Conservation (phyloP, 768 basidiomycete genomes). For the Rubroboletus satanas region DNA sequence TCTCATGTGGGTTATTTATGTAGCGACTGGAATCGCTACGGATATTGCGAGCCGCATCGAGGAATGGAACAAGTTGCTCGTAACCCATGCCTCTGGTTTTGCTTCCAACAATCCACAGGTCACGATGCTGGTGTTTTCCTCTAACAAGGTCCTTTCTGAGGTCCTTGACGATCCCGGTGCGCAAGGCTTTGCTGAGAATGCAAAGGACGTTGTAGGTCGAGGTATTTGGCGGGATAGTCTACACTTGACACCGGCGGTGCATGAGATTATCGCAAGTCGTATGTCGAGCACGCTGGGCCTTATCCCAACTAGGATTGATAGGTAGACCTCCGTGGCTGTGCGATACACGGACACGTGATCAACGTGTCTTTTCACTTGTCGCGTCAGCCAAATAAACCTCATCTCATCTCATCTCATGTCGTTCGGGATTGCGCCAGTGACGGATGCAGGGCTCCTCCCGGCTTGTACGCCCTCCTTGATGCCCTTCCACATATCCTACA, state of each 20-base stretch:
- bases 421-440: slow-evolving; percentile 21
- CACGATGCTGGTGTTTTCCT: slow-evolving; percentile 9
- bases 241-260: slow-evolving; percentile 34
- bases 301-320: background rate
- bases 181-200: slow-evolving; percentile 6
- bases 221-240: slow-evolving; percentile 39
- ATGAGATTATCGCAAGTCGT: slow-evolving; percentile 29
- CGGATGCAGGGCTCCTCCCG: slow-evolving; percentile 17
- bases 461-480: slow-evolving; percentile 66
- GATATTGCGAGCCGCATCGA: slow-evolving; percentile 2
- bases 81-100: background rate
- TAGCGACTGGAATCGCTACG: background rate
- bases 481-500: slow-evolving; percentile 76
- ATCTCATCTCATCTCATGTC: slow-evolving; percentile 1
- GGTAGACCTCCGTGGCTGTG: slow-evolving; percentile 9
- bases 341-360: slow-evolving; percentile 4
- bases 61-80: slow-evolving; percentile 4
- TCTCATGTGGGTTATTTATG: background rate
- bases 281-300: background rate
- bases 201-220: background rate
- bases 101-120: background rate
- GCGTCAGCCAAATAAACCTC: too few relatives aligned
- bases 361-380: background rate
- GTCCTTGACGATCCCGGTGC: slow-evolving; percentile 7
- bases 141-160: slow-evolving; percentile 5